Conservation (phyloP, 2,329 filamentous ascomycete genomes). For the Paramyrothecium sp. region DNA sequence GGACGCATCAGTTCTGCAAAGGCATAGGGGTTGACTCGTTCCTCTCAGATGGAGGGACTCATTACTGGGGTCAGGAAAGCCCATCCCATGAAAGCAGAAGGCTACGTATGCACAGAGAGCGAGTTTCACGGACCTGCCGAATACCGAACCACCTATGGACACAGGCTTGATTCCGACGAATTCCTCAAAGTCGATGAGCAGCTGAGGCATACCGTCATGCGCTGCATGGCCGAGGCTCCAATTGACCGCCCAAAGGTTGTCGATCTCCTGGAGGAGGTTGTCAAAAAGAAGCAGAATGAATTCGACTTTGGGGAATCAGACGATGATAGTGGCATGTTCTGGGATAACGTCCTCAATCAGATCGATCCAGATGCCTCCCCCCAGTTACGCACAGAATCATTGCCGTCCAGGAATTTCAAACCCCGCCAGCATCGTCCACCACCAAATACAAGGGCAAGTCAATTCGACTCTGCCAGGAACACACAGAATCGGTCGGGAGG, state of each 20-base stretch:
- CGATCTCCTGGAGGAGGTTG: constrained; percentile 14
- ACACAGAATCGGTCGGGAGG: too few species aligned
- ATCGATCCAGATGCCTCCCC: background rate
- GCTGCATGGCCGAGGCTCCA: constrained; percentile 23
- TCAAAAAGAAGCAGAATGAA: constrained; percentile 11
- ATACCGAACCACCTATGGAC: constrained; percentile 16
- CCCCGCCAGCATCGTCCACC: too few species aligned
- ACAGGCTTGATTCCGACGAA: constrained; percentile 9
- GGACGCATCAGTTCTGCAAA: background rate
- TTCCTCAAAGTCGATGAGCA: constrained; percentile 14
- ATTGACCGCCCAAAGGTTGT: constrained; percentile 20
- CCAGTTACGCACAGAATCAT: too few species aligned
- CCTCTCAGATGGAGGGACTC: constrained; percentile 22
- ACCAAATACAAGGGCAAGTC: too few species aligned
- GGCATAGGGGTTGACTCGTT: constrained; percentile 5
- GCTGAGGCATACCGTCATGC: constrained; percentile 17
- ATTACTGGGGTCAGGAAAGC: constrained; percentile 13
- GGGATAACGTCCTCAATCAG: background rate
- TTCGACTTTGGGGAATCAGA: constrained; percentile 15
- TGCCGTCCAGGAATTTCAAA: too few species aligned
- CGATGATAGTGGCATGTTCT: constrained; percentile 3
- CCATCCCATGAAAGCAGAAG: constrained; percentile 8
- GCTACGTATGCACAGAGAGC: background rate
- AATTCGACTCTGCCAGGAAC: too few species aligned
- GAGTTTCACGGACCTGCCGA: background rate